These are phyloP conservation scores for Aurinia saxatilis DNA, from an alignment of 345 rosid genomes.

Conservation along the genomic window DNA sequence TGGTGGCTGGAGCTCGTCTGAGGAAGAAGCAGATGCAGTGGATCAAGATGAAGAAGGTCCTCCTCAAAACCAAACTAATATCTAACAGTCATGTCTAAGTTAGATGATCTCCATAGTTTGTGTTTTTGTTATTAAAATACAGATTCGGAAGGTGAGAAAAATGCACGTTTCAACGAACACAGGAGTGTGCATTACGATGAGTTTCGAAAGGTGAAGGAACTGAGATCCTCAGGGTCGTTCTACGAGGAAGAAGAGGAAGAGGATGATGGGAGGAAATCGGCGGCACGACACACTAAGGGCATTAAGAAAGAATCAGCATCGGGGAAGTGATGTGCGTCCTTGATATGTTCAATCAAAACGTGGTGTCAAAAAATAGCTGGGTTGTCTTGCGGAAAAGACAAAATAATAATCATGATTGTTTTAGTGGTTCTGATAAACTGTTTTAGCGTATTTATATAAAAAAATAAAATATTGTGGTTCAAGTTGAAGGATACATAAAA, in stretches of 20 bases:
- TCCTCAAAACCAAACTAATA: neutral
- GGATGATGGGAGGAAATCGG: constrained; percentile 25
- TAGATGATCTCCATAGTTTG: neutral
- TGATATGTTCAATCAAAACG: constrained; percentile 2
- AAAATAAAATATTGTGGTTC: constrained; percentile 19
- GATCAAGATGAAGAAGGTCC: constrained; percentile 79
- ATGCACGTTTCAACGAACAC: constrained; percentile 60
- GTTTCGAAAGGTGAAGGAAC: constrained; percentile 75
- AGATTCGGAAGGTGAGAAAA: constrained; percentile 41
- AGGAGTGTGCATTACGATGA: constrained; percentile 86
- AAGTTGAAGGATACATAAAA: too few species aligned
- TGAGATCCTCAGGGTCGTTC: constrained; percentile 55
- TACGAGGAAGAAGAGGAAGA: constrained; percentile 57
- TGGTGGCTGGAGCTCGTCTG: constrained; percentile 84
- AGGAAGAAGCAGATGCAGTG: constrained; percentile 71
- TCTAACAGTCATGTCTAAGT: neutral
- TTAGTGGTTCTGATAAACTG: too few species aligned
- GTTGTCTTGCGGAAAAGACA: too few species aligned
- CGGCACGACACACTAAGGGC: constrained; percentile 34
- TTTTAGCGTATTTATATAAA: too few species aligned
- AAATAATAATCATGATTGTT: too few species aligned
- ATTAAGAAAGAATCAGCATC: constrained; percentile 35
- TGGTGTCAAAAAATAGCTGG: too few species aligned
- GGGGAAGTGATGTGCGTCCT: constrained; percentile 21
- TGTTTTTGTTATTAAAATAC: constrained; percentile 6